These are phyloP conservation scores for Populus hybrid DNA, from an alignment of 441 rosid species.

Conservation along the genomic window DNA sequence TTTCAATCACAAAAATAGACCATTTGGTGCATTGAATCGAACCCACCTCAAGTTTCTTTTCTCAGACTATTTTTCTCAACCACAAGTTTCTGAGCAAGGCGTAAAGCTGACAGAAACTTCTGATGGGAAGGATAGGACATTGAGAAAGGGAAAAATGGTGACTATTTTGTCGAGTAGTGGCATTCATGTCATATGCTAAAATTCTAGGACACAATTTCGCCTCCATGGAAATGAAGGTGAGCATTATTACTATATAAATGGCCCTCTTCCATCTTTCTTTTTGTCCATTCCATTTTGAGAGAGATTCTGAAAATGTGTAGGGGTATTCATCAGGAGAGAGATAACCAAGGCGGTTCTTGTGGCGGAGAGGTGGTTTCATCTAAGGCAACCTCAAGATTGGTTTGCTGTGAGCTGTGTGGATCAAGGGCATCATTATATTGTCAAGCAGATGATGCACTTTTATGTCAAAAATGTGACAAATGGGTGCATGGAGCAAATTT, in stretches of 20 bases:
- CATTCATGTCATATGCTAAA: constrained; percentile 15
- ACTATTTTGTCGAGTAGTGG: constrained; percentile 23
- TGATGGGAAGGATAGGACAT: constrained; percentile 3
- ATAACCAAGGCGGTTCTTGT: constrained; percentile 14
- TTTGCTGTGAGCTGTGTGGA: constrained; percentile 63
- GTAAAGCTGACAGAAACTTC: neutral
- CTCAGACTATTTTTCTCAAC: constrained; percentile 24
- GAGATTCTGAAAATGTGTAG: constrained; percentile 45
- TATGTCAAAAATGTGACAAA: constrained; percentile 65
- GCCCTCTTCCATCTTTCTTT: neutral
- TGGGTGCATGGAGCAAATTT: constrained; percentile 78
- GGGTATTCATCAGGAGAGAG: constrained; percentile 30
- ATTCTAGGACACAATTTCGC: constrained; percentile 6
- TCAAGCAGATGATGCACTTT: constrained; percentile 76
- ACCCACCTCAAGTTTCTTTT: constrained; percentile 7
- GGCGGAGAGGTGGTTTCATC: constrained; percentile 12
- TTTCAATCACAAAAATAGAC: neutral
- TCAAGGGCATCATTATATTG: constrained; percentile 60
- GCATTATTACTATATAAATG: constrained; percentile 15
- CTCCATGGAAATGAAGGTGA: constrained; percentile 1
- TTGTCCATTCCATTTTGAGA: neutral
- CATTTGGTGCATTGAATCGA: neutral
- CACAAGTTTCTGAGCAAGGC: constrained; percentile 28
- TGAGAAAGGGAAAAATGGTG: neutral
- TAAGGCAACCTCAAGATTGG: constrained; percentile 2